phyloP scores from a whole-genome alignment of 2,329 filamentous ascomycete species.

The Nigrograna mackinnonii region DNA sequence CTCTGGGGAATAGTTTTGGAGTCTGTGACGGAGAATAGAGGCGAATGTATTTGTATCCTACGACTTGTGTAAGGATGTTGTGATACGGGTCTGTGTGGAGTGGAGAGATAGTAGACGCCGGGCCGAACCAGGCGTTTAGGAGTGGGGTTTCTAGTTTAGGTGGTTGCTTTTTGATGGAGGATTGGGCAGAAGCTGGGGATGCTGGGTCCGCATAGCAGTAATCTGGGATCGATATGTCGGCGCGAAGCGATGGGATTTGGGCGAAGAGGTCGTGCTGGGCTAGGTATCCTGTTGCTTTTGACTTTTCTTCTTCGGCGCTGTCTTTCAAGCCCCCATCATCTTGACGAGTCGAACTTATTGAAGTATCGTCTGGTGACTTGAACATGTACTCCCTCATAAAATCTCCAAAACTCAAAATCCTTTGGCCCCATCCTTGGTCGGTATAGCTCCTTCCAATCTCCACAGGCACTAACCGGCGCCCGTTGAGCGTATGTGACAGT shows the following conservation, averaged over 20 bases:
- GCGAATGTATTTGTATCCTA: conserved; percentile 89
- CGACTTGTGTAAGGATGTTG: conserved; percentile 87
- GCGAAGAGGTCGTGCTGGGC: conserved; percentile 87
- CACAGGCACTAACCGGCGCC: conserved; percentile 79
- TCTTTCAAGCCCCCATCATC: too few relatives aligned
- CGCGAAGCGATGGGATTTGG: conserved; percentile 76
- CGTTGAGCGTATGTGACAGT: conserved; percentile 71
- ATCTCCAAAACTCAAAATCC: conserved; percentile 72
- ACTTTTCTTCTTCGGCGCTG: neutral
- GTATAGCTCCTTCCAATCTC: conserved; percentile 89
- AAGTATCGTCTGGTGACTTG: neutral
- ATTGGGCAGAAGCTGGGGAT: conserved; percentile 7
- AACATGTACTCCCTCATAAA: conserved; percentile 70
- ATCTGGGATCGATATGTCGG: conserved; percentile 81
- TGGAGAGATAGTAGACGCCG: conserved; percentile 83
- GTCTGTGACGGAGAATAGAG: conserved; percentile 74
- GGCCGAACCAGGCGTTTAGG: conserved; percentile 93
- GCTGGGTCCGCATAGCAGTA: conserved; percentile 70
- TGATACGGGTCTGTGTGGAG: conserved; percentile 94
- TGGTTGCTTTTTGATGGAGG: conserved; percentile 13
- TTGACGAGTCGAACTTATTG: neutral
- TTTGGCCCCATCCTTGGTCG: conserved; percentile 81
- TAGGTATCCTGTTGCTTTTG: conserved; percentile 70
- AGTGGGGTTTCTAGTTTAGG: conserved; percentile 58
- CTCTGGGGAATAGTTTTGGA: conserved; percentile 62